Evolutionary conservation across 1,139 yeast species (phyloP), one percentile per base, ranked within the genome.

Genomic region (Saccharomyces hybrid): DNA sequence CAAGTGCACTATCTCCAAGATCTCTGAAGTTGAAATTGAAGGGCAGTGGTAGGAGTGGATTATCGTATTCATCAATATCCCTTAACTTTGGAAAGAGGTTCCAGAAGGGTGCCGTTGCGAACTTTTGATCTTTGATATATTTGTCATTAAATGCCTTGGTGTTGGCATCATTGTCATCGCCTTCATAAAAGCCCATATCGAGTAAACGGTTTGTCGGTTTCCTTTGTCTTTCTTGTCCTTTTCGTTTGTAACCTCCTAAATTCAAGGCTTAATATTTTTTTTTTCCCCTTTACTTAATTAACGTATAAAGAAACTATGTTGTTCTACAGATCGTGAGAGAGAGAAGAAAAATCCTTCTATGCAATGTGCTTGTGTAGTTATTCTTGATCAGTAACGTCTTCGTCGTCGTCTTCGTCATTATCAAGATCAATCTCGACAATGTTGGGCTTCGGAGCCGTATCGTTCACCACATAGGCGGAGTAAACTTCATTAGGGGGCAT

Each of bases 161-260:
- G 44, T 16, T 20, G n/a, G 44, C 8, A 25, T 38, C 44, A 16
- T 38, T 6, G 48, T 59, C 51, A n/a, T 55, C 51, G 28, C 59
- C 62, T 26, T 54, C 48, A 29, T 55, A 59, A 13, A 61, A 38
- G 4, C 64, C 63, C 64, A 61, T 61, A 13, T 23, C 31, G 25
- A 5, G n/a, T 16, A 16, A 16, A 20, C 8, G 9, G 25, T 8
- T 8, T 16, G 13, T 14, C 5, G 13, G 16, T 14, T 4, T 38
- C n/a, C 20, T 11, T 38, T 38, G 44, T 13, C 6, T 9, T 5
- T 38, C n/a, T 23, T 20, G 44, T 5, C 6, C 44, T 16, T 38
- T 38, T 38, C 25, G 25, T 38, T 38, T 13, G 44, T 16, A 9
- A 25, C 23, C 20, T 38, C 25, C 5, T 38, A 16, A 38, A 16